These are phyloP conservation scores for Nidularia sp. DNA, from an alignment of 768 basidiomycete species.

Conservation along the genomic window DNA sequence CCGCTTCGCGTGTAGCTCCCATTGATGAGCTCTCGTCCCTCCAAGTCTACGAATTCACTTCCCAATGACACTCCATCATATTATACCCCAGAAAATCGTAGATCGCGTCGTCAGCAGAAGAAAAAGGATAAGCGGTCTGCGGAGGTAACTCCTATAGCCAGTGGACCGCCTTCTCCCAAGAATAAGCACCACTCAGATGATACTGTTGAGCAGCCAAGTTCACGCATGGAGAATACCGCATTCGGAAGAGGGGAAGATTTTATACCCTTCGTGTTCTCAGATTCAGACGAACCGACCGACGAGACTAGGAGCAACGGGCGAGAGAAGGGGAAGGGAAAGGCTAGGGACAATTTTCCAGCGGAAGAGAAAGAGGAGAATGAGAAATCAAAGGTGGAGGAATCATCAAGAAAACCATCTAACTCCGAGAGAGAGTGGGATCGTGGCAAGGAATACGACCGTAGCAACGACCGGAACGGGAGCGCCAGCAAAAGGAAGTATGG, in stretches of 20 bases:
- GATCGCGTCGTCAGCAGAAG: constrained; percentile 9
- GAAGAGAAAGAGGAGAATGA: constrained; percentile 4
- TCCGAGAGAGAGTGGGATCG: constrained; percentile 26
- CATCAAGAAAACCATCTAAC: neutral
- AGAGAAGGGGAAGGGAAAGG: constrained; percentile 14
- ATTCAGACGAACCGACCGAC: constrained; percentile 11
- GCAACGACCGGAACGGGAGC: constrained; percentile 10
- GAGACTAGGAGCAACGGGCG: constrained; percentile 2
- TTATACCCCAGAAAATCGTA: neutral
- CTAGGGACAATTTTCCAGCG: neutral
- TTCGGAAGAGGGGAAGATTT: constrained; percentile 30
- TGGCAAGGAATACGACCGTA: constrained; percentile 20
- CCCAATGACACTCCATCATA: too few relatives aligned
- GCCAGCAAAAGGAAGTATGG: constrained; percentile 45
- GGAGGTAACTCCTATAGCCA: constrained; percentile 8
- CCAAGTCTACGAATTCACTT: too few relatives aligned
- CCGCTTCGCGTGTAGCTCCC: too few relatives aligned
- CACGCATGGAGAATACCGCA: constrained; percentile 2
- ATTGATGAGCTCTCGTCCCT: too few relatives aligned
- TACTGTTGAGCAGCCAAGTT: neutral
- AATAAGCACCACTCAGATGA: neutral
- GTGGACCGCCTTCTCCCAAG: constrained; percentile 11
- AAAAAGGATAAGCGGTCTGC: constrained; percentile 2
- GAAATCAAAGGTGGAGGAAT: constrained; percentile 7
- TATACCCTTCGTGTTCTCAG: constrained; percentile 16